Evolutionary conservation across 2,329 filamentous ascomycete genomes (phyloP).

Genomic region (Fusarium verticillioides): DNA sequence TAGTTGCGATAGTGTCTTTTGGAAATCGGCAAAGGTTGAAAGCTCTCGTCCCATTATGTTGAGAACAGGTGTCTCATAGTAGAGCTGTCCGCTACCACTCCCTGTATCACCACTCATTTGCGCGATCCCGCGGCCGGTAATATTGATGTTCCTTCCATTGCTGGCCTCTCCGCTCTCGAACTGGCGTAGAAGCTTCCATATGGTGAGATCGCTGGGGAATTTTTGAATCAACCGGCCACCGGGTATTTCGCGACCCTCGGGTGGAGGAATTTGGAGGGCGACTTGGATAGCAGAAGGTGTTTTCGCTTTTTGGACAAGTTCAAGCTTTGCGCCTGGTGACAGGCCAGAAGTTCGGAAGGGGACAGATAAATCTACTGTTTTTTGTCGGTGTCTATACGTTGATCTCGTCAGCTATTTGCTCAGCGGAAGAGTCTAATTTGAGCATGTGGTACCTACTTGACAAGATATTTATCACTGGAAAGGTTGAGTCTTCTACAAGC

Average conservation of each 20-base stretch:
- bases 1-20: slow-evolving; percentile 88
- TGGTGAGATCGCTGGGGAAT: slow-evolving; percentile 84
- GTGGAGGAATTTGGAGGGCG: slow-evolving; percentile 83
- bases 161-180: slow-evolving; percentile 83
- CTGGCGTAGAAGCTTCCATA: slow-evolving; percentile 91
- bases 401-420: not conserved
- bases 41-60: slow-evolving; percentile 86
- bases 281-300: slow-evolving; percentile 88
- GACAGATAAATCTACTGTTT: slow-evolving; percentile 84
- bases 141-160: slow-evolving; percentile 73
- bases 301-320: slow-evolving; percentile 87
- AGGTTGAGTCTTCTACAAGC: slow-evolving; percentile 86
- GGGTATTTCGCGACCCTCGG: slow-evolving; percentile 71
- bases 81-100: slow-evolving; percentile 76
- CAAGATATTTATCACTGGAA: slow-evolving; percentile 75
- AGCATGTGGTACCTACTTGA: slow-evolving; percentile 71
- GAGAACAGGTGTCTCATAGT: slow-evolving; percentile 87
- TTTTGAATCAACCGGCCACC: slow-evolving; percentile 81
- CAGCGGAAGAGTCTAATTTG: too few relatives aligned
- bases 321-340: slow-evolving; percentile 86
- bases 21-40: slow-evolving; percentile 80
- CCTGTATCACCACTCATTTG: slow-evolving; percentile 64
- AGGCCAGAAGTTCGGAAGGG: slow-evolving; percentile 87
- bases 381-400: slow-evolving; percentile 78
- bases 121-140: slow-evolving; percentile 85